Conservation (phyloP, 2,329 filamentous ascomycete species). For the Venturia nashicola region DNA sequence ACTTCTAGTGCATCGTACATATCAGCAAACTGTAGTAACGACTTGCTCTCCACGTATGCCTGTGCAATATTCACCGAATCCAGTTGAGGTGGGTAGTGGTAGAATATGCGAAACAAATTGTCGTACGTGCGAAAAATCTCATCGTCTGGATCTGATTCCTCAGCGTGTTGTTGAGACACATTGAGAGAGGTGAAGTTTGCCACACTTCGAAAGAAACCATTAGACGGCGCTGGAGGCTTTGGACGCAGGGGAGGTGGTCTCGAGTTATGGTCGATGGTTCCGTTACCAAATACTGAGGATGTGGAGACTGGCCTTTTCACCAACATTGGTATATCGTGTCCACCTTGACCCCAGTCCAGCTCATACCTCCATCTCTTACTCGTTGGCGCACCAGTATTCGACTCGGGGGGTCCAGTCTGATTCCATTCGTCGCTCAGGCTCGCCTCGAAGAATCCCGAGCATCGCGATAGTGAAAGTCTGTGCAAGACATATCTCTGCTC, state of each 20-base stretch:
- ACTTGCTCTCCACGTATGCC: conserved; percentile 89
- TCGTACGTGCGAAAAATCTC: conserved; percentile 86
- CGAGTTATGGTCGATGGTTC: conserved; percentile 19
- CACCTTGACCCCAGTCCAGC: conserved; percentile 59
- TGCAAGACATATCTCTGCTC: conserved; percentile 83
- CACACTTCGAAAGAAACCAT: conserved; percentile 73
- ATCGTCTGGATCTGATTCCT: conserved; percentile 23
- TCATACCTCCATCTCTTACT: conserved; percentile 75
- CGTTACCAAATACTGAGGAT: conserved; percentile 18
- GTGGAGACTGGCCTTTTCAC: conserved; percentile 56
- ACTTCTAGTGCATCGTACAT: conserved; percentile 86
- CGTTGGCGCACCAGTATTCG: conserved; percentile 25
- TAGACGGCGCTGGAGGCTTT: conserved; percentile 46
- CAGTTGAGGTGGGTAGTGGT: conserved; percentile 75
- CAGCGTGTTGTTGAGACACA: conserved; percentile 29
- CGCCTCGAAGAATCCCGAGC: conserved; percentile 87
- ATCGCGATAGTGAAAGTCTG: conserved; percentile 74
- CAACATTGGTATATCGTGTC: conserved; percentile 73
- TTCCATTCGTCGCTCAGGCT: conserved; percentile 73
- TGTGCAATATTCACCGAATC: conserved; percentile 83
- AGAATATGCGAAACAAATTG: conserved; percentile 90
- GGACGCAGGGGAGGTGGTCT: conserved; percentile 45
- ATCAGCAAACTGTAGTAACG: conserved; percentile 76
- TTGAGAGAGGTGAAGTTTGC: conserved; percentile 57
- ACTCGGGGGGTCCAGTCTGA: conserved; percentile 13